Percentiles rank a stretch among this genome's conserved stretches.
Evolutionary conservation across 192 early-diverging fungal species (phyloP).

Genomic region (Coemansia erecta): DNA sequence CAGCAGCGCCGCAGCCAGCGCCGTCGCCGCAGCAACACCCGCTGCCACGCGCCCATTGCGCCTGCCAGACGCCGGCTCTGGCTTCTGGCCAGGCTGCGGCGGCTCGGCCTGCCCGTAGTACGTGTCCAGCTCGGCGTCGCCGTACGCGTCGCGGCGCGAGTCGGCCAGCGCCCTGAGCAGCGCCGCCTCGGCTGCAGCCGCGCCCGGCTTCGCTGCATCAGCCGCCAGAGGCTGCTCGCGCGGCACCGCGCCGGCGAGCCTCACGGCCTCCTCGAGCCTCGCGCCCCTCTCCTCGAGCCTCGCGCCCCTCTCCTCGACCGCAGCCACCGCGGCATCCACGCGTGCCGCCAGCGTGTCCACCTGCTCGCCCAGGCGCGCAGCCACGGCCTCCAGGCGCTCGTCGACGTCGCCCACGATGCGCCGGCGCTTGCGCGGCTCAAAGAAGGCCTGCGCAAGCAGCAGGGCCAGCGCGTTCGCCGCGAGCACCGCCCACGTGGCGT

Average conservation of each 20-base stretch:
- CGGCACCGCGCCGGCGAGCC: too few species aligned
- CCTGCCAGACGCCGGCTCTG: conserved; percentile 16
- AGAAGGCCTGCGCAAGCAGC: conserved; percentile 67
- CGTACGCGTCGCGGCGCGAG: conserved; percentile 10
- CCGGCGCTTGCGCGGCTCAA: conserved; percentile 69
- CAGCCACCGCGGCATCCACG: conserved; percentile 5
- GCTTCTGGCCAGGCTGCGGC: background rate
- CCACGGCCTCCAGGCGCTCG: conserved; percentile 50
- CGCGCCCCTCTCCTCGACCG: too few species aligned
- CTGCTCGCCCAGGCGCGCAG: conserved; percentile 48
- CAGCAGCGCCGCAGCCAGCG: background rate
- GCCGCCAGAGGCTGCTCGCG: too few species aligned
- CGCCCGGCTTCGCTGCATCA: too few species aligned
- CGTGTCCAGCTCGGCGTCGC: conserved; percentile 47
- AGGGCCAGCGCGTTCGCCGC: conserved; percentile 65
- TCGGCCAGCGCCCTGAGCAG: conserved; percentile 3
- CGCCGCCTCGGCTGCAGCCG: conserved; percentile 5
- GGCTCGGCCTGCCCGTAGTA: conserved; percentile 26
- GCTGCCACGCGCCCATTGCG: conserved; percentile 8
- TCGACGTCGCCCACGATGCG: conserved; percentile 70
- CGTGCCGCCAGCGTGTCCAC: background rate
- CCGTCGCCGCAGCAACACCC: conserved; percentile 6
- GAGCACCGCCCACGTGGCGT: conserved; percentile 73
- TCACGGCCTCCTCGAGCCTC: too few species aligned
- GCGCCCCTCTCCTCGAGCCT: too few species aligned